Base-by-base conservation (phyloP, 129 eudicot genomes). In the Flaveria trinervia region DNA sequence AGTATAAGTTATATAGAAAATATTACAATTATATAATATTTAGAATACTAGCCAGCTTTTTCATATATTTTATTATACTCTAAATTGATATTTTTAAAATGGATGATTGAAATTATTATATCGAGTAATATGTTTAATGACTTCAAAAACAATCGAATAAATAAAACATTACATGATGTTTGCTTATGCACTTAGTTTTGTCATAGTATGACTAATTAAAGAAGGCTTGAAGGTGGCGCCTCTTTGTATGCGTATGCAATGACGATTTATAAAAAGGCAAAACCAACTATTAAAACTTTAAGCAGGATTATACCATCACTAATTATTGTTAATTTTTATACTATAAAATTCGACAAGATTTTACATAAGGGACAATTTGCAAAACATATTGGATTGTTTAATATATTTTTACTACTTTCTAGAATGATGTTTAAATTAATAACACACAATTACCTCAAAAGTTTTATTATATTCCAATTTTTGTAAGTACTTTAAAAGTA, bases 181-280 rank as follows among this genome's bases (percentile, higher is more conserved):
- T 64, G 61, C n/a, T 62, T 75, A 36, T 56, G 65, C 65, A 67
- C 74, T 77, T 20, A 52, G 30, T 45, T 59, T 69, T 70, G 76
- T 68, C 50, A 60, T 59, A 59, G 50, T 70, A 70, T 14, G 71
- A 46, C 26, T 23, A 23, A 23, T 23, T 78, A 70, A 78, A 78
- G 77, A 70, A 33, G 70, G 75, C 30, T 65, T 70, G 16, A 60
- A 78, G 41, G 54, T 59, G 44, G 72, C 48, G 44, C 71, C 60
- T 71, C 71, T 78, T 71, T 20, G 65, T 30, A 54, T 78, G 82
- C 82, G 82, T 78, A 78, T 78, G 82, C 77, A 78, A 78, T 78
- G 82, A 78, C 82, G 77, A 70, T 60, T 44, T 48, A 11, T 14
- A 6, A 36, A 48, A 28, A 17, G 50, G 14, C 41, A 4, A 49